Percentiles rank a stretch among this genome's conserved stretches.
These are phyloP conservation scores for Trypanosomatidae sp. DNA, from an alignment of 208 protist species.

Conservation along the genomic window DNA sequence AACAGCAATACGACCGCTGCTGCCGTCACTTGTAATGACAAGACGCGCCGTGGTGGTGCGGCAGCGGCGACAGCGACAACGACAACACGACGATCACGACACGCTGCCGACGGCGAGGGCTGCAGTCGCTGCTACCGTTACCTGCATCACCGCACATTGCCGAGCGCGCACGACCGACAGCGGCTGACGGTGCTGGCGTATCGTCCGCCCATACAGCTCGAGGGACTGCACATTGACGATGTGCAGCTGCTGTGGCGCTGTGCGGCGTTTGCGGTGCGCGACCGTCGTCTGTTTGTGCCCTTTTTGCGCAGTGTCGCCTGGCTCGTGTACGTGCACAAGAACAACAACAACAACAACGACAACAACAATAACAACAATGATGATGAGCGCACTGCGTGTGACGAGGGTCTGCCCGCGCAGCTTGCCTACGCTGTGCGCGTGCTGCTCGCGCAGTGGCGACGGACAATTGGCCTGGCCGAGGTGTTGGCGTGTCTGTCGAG, in stretches of 20 bases:
- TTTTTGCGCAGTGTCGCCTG: slow-evolving; percentile 91
- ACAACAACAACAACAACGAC: too few species aligned
- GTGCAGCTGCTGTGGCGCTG: slow-evolving; percentile 89
- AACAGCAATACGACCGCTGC: slow-evolving; percentile 20
- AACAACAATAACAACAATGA: too few species aligned
- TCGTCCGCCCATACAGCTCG: slow-evolving; percentile 44
- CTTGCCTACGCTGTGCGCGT: too few species aligned
- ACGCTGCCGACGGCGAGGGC: too few species aligned
- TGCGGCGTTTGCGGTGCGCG: slow-evolving; percentile 63
- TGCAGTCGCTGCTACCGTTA: too few species aligned
- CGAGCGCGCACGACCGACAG: slow-evolving; percentile 45
- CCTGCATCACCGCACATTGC: too few species aligned
- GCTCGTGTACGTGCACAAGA: too few species aligned
- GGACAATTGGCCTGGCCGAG: slow-evolving; percentile 52
- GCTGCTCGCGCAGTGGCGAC: too few species aligned
- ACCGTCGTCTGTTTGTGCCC: slow-evolving; percentile 72
- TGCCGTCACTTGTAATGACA: too few species aligned
- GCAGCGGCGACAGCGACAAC: too few species aligned
- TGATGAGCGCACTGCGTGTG: slow-evolving; percentile 22
- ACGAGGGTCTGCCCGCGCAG: slow-evolving; percentile 52
- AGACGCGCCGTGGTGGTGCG: too few species aligned
- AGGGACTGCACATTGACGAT: slow-evolving; percentile 66
- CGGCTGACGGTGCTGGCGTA: slow-evolving; percentile 34
- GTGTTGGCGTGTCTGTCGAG: slow-evolving; percentile 61
- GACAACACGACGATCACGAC: too few species aligned